Evolutionary conservation across 2,329 filamentous ascomycete species (phyloP).

Genomic region (Cercospora beticola): DNA sequence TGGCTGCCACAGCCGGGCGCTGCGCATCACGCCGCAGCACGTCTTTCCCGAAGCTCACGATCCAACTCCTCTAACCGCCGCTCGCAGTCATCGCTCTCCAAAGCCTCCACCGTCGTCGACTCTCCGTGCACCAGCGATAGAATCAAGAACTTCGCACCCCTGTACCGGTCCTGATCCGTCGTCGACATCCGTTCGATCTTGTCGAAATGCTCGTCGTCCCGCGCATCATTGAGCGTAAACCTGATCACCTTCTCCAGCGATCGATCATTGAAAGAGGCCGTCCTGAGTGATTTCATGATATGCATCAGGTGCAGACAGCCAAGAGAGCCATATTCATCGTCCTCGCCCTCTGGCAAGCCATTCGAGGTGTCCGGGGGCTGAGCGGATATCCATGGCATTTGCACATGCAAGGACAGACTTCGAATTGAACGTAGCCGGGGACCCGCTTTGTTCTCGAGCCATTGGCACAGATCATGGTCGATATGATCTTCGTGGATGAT

Average conservation of each 20-base stretch:
- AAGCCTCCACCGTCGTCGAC: constrained; percentile 15
- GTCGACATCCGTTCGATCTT: constrained; percentile 20
- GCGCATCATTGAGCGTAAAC: constrained; percentile 21
- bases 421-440: constrained; percentile 15
- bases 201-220: constrained; percentile 19
- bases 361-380: neutral
- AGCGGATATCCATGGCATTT: constrained; percentile 19
- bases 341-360: neutral
- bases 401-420: constrained; percentile 17
- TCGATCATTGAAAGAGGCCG: constrained; percentile 1
- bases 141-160: constrained; percentile 23
- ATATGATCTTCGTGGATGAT: constrained; percentile 18
- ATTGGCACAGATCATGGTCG: constrained; percentile 16
- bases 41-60: constrained; percentile 2
- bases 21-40: neutral
- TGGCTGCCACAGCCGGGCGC: neutral
- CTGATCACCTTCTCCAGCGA: constrained; percentile 12
- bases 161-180: constrained; percentile 19
- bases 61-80: constrained; percentile 10
- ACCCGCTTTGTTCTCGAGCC: constrained; percentile 18
- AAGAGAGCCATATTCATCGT: constrained; percentile 6
- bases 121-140: constrained; percentile 21
- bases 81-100: constrained; percentile 14
- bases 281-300: constrained; percentile 15
- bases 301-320: constrained; percentile 18